A percentile compares a stretch with the other conserved stretches of the same genome.
Evolutionary conservation across 2,329 filamentous ascomycete species (phyloP).

Genomic region (Diaporthe sp.): DNA sequence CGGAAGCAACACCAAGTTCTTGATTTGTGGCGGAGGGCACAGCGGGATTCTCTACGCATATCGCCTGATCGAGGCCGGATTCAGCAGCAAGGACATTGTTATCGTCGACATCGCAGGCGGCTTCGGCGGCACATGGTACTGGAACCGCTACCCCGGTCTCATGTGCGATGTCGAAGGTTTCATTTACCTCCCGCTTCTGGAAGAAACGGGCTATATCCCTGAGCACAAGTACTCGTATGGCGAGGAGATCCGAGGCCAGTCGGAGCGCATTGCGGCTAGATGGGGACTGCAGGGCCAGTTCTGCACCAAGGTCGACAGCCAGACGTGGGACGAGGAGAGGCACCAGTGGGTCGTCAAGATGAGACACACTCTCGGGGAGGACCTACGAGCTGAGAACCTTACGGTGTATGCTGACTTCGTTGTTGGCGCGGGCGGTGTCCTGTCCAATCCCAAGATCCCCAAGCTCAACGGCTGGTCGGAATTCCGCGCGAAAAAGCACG

Average conservation of each 20-base stretch:
- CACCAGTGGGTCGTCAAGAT: conserved; percentile 2
- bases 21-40: conserved; percentile 60
- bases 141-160: conserved; percentile 62
- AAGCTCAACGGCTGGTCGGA: not conserved
- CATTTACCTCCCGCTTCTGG: conserved; percentile 61
- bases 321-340: not conserved
- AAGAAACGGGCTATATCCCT: conserved; percentile 63
- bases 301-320: not conserved
- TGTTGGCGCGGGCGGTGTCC: not conserved
- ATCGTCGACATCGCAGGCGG: conserved; percentile 61
- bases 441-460: not conserved
- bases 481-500: not conserved
- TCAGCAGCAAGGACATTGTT: conserved; percentile 52
- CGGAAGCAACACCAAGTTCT: conserved; percentile 36
- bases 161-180: conserved; percentile 63
- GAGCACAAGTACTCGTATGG: conserved; percentile 58
- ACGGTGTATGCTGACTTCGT: conserved; percentile 13
- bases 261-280: conserved; percentile 54
- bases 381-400: not conserved
- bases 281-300: conserved; percentile 54
- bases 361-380: not conserved
- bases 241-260: conserved; percentile 57
- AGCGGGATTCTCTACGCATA: conserved; percentile 58
- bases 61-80: conserved; percentile 54
- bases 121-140: conserved; percentile 65